Conservation (phyloP, 1,139 yeast species). For the Nakaseomyces kungkrabaensis region DNA sequence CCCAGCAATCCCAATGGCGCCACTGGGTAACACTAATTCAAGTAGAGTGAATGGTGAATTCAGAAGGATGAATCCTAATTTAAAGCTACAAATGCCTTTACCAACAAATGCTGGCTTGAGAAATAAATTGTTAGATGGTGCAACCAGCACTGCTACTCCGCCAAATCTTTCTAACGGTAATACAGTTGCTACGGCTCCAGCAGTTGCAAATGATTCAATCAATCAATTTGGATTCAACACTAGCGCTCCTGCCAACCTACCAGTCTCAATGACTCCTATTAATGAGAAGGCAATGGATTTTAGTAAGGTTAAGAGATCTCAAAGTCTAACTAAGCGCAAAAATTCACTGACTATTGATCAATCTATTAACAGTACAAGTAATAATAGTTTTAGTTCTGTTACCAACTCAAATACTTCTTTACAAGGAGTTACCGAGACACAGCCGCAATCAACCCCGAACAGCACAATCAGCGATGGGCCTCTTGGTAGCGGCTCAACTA, state of each 20-base stretch:
- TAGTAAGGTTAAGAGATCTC: conserved; percentile 19
- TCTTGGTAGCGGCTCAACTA: neutral
- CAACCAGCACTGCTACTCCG: conserved; percentile 9
- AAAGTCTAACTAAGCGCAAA: conserved; percentile 18
- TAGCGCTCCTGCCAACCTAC: conserved; percentile 38
- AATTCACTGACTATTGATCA: conserved; percentile 8
- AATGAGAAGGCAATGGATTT: conserved; percentile 43
- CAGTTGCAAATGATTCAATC: conserved; percentile 32
- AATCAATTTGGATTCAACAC: conserved; percentile 61
- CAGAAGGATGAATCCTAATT: conserved; percentile 32
- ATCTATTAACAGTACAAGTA: neutral
- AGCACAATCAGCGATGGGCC: conserved; percentile 1
- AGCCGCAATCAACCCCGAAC: conserved; percentile 1
- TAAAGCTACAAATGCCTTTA: conserved; percentile 42
- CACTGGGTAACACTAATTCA: conserved; percentile 4
- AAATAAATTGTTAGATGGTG: conserved; percentile 28
- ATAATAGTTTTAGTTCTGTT: neutral
- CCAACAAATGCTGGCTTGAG: conserved; percentile 32
- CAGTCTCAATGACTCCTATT: conserved; percentile 70
- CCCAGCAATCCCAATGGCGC: conserved; percentile 2
- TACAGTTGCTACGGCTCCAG: conserved; percentile 6
- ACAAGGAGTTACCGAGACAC: neutral
- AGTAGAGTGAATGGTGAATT: conserved; percentile 27
- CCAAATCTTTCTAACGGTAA: conserved; percentile 3
- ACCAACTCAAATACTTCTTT: neutral